These are phyloP conservation scores for Ceratocystis huliohia DNA, from an alignment of 2,329 filamentous ascomycete genomes.

Conservation along the genomic window DNA sequence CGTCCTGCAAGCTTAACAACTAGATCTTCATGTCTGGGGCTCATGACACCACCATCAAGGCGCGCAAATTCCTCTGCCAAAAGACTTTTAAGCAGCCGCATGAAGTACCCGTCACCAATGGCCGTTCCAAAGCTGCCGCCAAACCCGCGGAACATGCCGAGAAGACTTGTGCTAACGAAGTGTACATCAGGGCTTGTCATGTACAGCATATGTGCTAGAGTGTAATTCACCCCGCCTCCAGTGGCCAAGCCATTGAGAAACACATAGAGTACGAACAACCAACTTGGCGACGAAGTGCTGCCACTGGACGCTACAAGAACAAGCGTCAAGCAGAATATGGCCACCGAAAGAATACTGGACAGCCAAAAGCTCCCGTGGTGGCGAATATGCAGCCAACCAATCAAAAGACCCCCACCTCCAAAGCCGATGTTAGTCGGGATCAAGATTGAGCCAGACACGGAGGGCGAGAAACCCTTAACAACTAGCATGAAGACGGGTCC, in stretches of 20 bases:
- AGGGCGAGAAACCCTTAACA: constrained; percentile 56
- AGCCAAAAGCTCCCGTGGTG: constrained; percentile 61
- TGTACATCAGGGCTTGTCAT: constrained; percentile 53
- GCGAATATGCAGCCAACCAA: constrained; percentile 64
- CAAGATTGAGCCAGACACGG: constrained; percentile 59
- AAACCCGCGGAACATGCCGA: constrained; percentile 71
- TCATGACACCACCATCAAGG: constrained; percentile 33
- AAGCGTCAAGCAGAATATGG: constrained; percentile 49
- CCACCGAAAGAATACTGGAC: constrained; percentile 46
- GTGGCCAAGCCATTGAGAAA: constrained; percentile 61
- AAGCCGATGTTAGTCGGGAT: constrained; percentile 76
- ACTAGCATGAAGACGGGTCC: constrained; percentile 68
- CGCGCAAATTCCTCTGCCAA: constrained; percentile 45
- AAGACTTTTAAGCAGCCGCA: constrained; percentile 43
- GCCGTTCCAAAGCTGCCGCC: constrained; percentile 69
- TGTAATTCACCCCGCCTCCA: constrained; percentile 66
- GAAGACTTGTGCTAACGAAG: constrained; percentile 61
- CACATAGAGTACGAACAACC: constrained; percentile 45
- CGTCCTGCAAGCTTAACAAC: constrained; percentile 39
- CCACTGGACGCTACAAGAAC: constrained; percentile 43
- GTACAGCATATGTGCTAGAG: constrained; percentile 66
- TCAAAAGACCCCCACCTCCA: constrained; percentile 56
- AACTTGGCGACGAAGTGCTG: constrained; percentile 38
- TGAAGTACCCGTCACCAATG: constrained; percentile 65
- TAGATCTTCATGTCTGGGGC: constrained; percentile 30